Evolutionary conservation across 176 grass and related monocot species (phyloP), one percentile per base, ranked within the genome.

Genomic region (Oryza coarctata): DNA sequence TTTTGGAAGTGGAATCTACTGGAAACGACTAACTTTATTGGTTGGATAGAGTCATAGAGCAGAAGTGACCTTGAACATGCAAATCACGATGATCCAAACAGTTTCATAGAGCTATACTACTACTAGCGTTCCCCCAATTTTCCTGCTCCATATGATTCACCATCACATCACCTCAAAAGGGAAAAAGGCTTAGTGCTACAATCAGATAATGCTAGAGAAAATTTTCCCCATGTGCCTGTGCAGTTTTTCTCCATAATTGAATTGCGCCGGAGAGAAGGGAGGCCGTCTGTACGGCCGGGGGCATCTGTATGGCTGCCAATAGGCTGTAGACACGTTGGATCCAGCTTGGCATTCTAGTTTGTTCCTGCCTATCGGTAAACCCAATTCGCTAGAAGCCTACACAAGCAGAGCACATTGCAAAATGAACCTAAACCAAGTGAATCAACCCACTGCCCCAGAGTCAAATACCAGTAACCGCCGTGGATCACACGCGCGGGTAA

Each of bases 261-360:
- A 8, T 58, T 60, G n/a, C 23, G 6, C 7, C 4, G 9, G 22
- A 25, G 44, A 47, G 44, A 47, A 47, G 44, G 44, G 5, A 52
- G 15, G 4, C n/a, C n/a, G n/a, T n/a, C n/a, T n/a, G n/a, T n/a
- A n/a, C n/a, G 44, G 17, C 4, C 12, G 2, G 27, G 49, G 0
- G 27, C 18, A 22, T 9, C 52, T 12, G 15, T 6, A 17, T 57
- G 8, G 15, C 25, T 23, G 72, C 57, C 28, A 55, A 12, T 72
- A 40, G 32, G 8, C 4, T 63, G 18, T 20, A 28, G 33, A 6
- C 73, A 65, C 80, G 60, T 78, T 60, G 41, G 36, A 66, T 78
- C 80, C 73, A 83, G 66, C 73, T 71, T 28, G 38, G 45, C 22
- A 0, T 39, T n/a, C n/a, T n/a, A n/a, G n/a, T n/a, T n/a, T n/a